Conservation (phyloP, 441 rosid species). For the Sinapis alba region DNA sequence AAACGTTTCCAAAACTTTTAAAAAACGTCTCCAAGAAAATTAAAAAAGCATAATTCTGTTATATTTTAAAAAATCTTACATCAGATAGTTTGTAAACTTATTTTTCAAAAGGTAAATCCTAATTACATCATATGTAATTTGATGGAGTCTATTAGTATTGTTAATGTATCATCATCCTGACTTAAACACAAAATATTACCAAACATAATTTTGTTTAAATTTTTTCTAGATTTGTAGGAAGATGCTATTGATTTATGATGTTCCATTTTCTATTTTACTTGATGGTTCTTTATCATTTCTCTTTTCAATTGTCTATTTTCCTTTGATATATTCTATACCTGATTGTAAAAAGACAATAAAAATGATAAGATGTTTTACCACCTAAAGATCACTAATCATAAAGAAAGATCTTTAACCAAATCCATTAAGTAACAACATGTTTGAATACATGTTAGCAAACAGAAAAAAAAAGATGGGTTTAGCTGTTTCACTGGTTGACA, state of each 20-base stretch:
- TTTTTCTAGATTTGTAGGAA: background rate
- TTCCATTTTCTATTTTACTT: background rate
- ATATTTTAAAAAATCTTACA: background rate
- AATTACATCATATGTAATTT: background rate
- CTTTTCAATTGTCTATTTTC: background rate
- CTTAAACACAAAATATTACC: background rate
- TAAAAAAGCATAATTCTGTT: background rate
- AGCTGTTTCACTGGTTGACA: conserved; percentile 23
- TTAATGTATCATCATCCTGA: background rate
- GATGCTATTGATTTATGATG: background rate
- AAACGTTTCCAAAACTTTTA: too few relatives aligned
- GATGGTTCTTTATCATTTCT: background rate
- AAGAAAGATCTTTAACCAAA: background rate
- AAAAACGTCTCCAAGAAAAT: background rate
- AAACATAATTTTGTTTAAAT: background rate
- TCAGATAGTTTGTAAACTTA: background rate
- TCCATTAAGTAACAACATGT: background rate
- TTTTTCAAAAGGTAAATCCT: background rate
- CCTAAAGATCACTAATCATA: conserved; percentile 4
- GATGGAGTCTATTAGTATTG: too few relatives aligned
- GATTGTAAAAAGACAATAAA: background rate
- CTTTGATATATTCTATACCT: background rate
- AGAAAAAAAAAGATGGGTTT: conserved; percentile 21
- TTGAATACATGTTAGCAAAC: background rate
- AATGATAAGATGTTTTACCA: conserved; percentile 8